Conservation (phyloP, 2,329 filamentous ascomycete genomes). For the Penicillium psychrosexuale region DNA sequence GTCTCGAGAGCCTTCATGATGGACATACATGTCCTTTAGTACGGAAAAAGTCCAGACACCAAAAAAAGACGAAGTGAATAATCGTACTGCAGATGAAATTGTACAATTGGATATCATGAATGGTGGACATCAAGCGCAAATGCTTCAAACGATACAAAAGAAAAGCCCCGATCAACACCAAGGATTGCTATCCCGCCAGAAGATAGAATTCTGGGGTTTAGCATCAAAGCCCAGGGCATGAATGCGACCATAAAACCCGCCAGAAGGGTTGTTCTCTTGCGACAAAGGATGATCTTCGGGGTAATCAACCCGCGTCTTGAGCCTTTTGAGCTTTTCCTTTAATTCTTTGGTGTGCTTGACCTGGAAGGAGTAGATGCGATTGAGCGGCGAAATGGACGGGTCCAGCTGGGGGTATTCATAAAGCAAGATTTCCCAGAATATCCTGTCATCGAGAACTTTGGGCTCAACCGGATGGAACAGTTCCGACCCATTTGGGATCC, state of each 20-base stretch:
- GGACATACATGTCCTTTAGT: background rate
- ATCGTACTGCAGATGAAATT: background rate
- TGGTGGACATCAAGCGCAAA: background rate
- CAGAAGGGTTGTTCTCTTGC: conserved; percentile 13
- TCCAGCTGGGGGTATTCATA: conserved; percentile 11
- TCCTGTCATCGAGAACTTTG: conserved; percentile 3
- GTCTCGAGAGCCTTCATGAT: background rate
- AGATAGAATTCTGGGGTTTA: conserved; percentile 8
- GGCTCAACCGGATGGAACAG: conserved; percentile 13
- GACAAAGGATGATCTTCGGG: conserved; percentile 12
- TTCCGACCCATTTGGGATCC: conserved; percentile 2
- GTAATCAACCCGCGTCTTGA: conserved; percentile 13
- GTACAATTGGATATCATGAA: conserved; percentile 3
- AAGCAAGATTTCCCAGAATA: conserved; percentile 12
- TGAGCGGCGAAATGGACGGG: conserved; percentile 6
- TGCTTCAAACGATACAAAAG: background rate
- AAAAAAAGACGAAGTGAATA: background rate
- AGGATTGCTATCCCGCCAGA: conserved; percentile 13
- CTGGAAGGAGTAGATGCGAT: conserved; percentile 17
- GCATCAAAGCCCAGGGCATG: conserved; percentile 12
- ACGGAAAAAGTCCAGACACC: background rate
- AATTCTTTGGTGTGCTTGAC: background rate
- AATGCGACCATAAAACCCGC: conserved; percentile 20
- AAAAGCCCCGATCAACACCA: conserved; percentile 3
- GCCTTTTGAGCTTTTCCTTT: conserved; percentile 10